Evolutionary conservation across 2,329 filamentous ascomycete species (phyloP), one percentile per base, ranked within the genome.

Genomic region (Talaromyces marneffei): DNA sequence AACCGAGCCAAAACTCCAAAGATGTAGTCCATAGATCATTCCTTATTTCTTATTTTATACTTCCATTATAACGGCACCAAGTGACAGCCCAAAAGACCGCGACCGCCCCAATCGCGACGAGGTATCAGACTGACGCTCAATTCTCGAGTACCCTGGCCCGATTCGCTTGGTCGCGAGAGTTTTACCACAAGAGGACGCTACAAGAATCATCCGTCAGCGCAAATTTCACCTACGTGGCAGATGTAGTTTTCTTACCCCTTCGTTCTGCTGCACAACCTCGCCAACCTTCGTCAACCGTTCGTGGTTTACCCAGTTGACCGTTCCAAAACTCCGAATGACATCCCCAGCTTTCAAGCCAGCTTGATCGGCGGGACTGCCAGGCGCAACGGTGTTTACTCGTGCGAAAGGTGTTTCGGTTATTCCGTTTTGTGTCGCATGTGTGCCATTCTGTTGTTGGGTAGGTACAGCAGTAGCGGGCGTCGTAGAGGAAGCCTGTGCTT

Each of bases 51-150:
- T 14, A 20, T 33, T 18, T 31, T n/a, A 39, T 44, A 54, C 25
- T 7, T 18, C 44, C 50, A 37, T 83, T 79, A 96, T 61, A 95
- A 67, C 27, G 91, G 91, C 66, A 96, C 77, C 65, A 97, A 84
- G 78, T 97, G 92, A 74, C 93, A 99, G 59, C 93, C 93, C 69
- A 99, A 78, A 73, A 95, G 79, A 12, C 93, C 94, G 74, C 91
- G 83, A 31, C 94, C 94, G 66, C 93, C 93, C 93, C 94, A 99
- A 71, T 92, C 82, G 48, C 85, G 84, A 68, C 85, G 83, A 58
- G 93, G 93, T 53, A 82, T 90, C 65, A 99, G 77, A 65, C 84
- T 86, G 69, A 97, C 76, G 61, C 86, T 82, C 62, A 94, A 74
- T 66, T 91, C 76, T 57, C 76, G 73, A 20, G 71, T 65, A 6